A percentile compares a stretch with the other conserved stretches of the same genome.
These are phyloP conservation scores for Scheffersomyces stipitis DNA, from an alignment of 805 yeast genomes.

Conservation along the genomic window DNA sequence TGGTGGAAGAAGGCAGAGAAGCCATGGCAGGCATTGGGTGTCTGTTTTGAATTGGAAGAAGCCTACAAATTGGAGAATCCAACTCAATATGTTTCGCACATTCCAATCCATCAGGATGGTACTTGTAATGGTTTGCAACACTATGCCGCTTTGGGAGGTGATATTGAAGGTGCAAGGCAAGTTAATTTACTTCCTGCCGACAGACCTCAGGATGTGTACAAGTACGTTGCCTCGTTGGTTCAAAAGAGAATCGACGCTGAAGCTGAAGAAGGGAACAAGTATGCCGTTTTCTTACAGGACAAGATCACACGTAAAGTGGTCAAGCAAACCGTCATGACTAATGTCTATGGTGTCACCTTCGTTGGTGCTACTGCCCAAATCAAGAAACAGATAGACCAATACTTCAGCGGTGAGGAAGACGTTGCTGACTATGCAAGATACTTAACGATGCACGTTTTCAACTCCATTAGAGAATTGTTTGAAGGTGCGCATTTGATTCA, in stretches of 20 bases:
- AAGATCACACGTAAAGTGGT: conserved; percentile 83
- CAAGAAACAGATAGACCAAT: conserved; percentile 66
- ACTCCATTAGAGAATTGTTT: conserved; percentile 80
- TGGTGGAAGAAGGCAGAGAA: conserved; percentile 79
- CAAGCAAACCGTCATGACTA: conserved; percentile 97
- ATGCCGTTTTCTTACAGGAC: conserved; percentile 56
- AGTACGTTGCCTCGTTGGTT: conserved; percentile 67
- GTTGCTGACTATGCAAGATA: conserved; percentile 51
- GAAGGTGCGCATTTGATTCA: conserved; percentile 93
- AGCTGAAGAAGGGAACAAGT: conserved; percentile 51
- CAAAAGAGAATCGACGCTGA: conserved; percentile 53
- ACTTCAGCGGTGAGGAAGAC: conserved; percentile 46
- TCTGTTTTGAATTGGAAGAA: conserved; percentile 63
- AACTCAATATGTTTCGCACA: conserved; percentile 61
- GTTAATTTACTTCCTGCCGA: conserved; percentile 72
- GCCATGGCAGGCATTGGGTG: conserved; percentile 80
- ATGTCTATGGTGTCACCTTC: conserved; percentile 94
- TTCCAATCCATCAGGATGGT: conserved; percentile 85
- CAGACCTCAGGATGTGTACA: conserved; percentile 75
- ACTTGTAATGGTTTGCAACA: conserved; percentile 86
- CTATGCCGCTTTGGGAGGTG: conserved; percentile 87
- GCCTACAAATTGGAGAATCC: conserved; percentile 67
- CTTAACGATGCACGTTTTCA: conserved; percentile 75
- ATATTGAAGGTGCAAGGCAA: conserved; percentile 76
- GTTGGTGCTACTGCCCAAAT: conserved; percentile 92